Conservation (phyloP, 352 stramenopile species). For the Elongisporangium prolatum region DNA sequence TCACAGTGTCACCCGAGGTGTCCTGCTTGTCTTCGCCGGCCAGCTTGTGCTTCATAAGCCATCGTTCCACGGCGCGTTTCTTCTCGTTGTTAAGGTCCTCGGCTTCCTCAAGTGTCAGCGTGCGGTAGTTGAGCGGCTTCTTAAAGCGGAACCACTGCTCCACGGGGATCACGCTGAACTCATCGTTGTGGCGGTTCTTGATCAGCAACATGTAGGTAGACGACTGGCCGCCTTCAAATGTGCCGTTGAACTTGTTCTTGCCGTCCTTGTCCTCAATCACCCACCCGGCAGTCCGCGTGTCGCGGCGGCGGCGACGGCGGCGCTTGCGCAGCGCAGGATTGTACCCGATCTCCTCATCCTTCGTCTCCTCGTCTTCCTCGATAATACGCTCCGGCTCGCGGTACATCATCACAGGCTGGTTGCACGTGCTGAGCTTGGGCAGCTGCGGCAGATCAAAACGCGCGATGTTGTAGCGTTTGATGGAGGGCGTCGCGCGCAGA, state of each 20-base stretch:
- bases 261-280: conserved; percentile 80
- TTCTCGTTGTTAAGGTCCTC: conserved; percentile 88
- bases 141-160: conserved; percentile 90
- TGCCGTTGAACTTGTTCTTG: conserved; percentile 81
- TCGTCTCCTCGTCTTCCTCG: conserved; percentile 77
- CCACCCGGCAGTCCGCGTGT: conserved; percentile 74
- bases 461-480: conserved; percentile 87
- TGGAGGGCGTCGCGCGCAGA: conserved; percentile 77
- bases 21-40: conserved; percentile 69
- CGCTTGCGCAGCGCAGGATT: conserved; percentile 74
- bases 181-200: conserved; percentile 84
- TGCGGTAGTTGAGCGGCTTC: conserved; percentile 82
- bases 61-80: conserved; percentile 83
- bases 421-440: conserved; percentile 50
- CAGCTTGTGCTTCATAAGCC: conserved; percentile 88
- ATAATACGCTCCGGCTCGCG: conserved; percentile 68
- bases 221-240: conserved; percentile 76
- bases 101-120: conserved; percentile 79
- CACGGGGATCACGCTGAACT: conserved; percentile 84
- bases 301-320: conserved; percentile 66
- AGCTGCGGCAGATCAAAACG: conserved; percentile 71
- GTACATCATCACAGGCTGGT: conserved; percentile 87
- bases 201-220: conserved; percentile 86
- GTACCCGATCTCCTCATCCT: conserved; percentile 66
- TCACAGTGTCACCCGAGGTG: conserved; percentile 39